Conservation (phyloP, 768 basidiomycete genomes). For the Serendipita vermifera region DNA sequence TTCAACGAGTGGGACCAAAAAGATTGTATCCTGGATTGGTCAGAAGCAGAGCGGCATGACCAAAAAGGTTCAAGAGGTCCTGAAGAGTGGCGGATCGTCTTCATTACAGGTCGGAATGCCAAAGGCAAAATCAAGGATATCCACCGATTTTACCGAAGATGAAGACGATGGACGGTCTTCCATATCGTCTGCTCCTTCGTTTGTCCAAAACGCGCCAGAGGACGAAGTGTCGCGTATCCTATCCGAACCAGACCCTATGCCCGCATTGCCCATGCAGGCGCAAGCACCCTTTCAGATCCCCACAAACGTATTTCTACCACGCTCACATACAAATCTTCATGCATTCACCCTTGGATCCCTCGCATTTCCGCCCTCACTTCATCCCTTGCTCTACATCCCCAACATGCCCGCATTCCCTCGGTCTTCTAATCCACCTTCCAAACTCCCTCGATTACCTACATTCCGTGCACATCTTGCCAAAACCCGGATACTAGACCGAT, state of each 20-base stretch:
- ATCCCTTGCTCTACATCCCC: conserved; percentile 5
- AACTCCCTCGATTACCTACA: conserved; percentile 3
- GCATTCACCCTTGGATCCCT: conserved; percentile 5
- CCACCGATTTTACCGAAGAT: conserved; percentile 1
- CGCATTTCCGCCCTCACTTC: conserved; percentile 5
- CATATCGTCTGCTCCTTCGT: background rate
- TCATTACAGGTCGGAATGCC: background rate
- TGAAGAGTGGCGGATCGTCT: background rate
- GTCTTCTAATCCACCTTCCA: conserved; percentile 6
- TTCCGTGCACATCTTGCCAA: conserved; percentile 5
- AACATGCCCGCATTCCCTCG: background rate
- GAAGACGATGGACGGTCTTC: conserved; percentile 4
- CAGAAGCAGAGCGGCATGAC: background rate
- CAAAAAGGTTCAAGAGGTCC: background rate
- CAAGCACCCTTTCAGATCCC: conserved; percentile 8
- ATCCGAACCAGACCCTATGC: conserved; percentile 1
- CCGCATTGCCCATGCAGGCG: background rate
- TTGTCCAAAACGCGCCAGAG: conserved; percentile 1
- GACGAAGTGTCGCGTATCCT: conserved; percentile 2
- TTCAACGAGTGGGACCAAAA: background rate
- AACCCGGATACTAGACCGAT: background rate
- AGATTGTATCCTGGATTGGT: conserved; percentile 5
- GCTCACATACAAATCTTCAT: conserved; percentile 5
- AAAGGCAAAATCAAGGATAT: background rate
- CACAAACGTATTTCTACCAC: background rate